These are phyloP conservation scores for Cordia subcordata DNA, from an alignment of 257 asterid genomes.

Conservation along the genomic window DNA sequence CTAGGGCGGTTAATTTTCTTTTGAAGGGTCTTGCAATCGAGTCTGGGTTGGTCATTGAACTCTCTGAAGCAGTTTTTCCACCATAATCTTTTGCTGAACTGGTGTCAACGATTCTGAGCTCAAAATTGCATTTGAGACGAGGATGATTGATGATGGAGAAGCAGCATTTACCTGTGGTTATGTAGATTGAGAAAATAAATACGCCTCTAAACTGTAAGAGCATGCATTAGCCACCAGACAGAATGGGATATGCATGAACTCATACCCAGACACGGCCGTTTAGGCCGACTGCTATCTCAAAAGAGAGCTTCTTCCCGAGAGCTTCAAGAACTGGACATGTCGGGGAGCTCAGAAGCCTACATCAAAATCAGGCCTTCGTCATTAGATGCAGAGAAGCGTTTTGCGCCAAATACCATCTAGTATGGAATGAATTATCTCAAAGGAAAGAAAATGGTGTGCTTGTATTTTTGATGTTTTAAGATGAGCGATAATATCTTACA, in stretches of 20 bases:
- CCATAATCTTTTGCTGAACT: constrained; percentile 79
- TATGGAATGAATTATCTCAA: background rate
- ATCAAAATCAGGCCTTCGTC: constrained; percentile 1
- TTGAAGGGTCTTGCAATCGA: too few relatives aligned
- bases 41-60: constrained; percentile 28
- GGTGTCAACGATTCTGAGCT: constrained; percentile 76
- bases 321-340: constrained; percentile 83
- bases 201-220: background rate
- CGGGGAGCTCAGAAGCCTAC: constrained; percentile 78
- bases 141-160: constrained; percentile 55
- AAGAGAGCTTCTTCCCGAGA: constrained; percentile 89
- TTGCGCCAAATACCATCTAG: constrained; percentile 7
- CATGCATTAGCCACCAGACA: constrained; percentile 2
- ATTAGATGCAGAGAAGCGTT: constrained; percentile 2
- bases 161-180: constrained; percentile 64
- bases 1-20: too few relatives aligned
- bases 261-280: constrained; percentile 97
- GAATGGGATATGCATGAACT: constrained; percentile 2
- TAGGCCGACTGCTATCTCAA: constrained; percentile 88
- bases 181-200: constrained; percentile 7
- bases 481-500: background rate
- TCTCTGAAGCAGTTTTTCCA: constrained; percentile 69
- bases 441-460: background rate
- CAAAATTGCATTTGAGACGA: constrained; percentile 78
- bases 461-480: background rate